Evolutionary conservation across 345 rosid species (phyloP), one percentile per base, ranked within the genome.

Genomic region (Sonneratia alba): DNA sequence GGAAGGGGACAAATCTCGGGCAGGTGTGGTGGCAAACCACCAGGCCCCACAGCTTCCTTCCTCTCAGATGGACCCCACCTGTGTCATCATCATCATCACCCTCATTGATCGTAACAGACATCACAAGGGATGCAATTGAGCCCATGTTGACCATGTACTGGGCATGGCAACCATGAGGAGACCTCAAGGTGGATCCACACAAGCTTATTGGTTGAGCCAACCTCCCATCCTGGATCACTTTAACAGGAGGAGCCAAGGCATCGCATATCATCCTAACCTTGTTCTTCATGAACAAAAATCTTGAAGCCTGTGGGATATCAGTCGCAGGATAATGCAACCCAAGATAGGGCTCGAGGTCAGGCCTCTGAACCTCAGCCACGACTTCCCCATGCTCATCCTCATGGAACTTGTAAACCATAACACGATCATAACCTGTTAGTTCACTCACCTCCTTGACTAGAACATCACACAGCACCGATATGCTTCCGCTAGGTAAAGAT

Each of bases 351-450:
- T 92, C 92, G 75, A 88, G 63, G 37, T 75, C 88, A 64, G 83
- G 76, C 71, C 77, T 78, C 69, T 78, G 47, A 57, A 78, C 74
- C 73, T 92, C 97, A 4, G 97, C 92, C 77, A 92, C 73, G 67
- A 92, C 97, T 80, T 92, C 97, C 49, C 96, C 97, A 73, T 92
- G 97, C 75, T 89, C 97, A 75, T 92, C 97, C 51, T 87, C 96
- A 70, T 92, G 97, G 49, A 92, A 92, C 67, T 79, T 90, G 79
- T 92, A 92, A 32, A 86, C 92, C 97, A 92, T 92, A 10, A 92
- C 87, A 72, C 97, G 85, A 71, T 88, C 94, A 79, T 92, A 92
- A 64, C 92, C 96, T 0, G 91, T 90, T 71, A 92, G 77, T 32
- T 88, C 88, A 62, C 92, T 73, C 67, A 92, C 89, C 78, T 92